These are phyloP conservation scores for Leucosporidium creatinivorum DNA, from an alignment of 768 basidiomycete species.

Conservation along the genomic window DNA sequence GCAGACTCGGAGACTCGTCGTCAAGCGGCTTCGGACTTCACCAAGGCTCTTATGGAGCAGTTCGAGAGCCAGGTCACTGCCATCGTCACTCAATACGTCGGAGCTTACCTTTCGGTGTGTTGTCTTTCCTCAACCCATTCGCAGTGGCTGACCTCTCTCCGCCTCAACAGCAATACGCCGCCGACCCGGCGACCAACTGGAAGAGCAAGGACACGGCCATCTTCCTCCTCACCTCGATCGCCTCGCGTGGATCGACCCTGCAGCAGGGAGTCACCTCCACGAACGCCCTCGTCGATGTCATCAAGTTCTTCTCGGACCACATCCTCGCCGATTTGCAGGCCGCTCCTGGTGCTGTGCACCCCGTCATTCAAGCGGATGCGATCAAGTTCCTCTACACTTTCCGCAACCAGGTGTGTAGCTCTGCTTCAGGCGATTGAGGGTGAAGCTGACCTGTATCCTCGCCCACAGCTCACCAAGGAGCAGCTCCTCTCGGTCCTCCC, in stretches of 20 bases:
- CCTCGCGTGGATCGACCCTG: conserved; percentile 75
- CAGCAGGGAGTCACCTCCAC: conserved; percentile 90
- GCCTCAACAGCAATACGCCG: conserved; percentile 40
- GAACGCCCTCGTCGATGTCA: conserved; percentile 83
- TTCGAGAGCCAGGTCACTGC: conserved; percentile 79
- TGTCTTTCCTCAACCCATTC: background rate
- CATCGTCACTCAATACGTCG: conserved; percentile 79
- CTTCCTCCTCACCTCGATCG: conserved; percentile 86
- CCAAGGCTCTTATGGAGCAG: conserved; percentile 74
- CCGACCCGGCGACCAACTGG: conserved; percentile 59
- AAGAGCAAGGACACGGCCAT: conserved; percentile 89
- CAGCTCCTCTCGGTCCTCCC: conserved; percentile 89
- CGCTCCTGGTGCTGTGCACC: conserved; percentile 55
- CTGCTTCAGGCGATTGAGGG: background rate
- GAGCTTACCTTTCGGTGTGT: conserved; percentile 53
- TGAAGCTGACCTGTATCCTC: background rate
- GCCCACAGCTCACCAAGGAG: conserved; percentile 70
- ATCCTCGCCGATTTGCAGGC: conserved; percentile 81
- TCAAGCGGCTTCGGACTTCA: conserved; percentile 91
- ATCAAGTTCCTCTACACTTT: conserved; percentile 92
- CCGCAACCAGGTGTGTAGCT: conserved; percentile 72
- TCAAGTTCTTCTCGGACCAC: conserved; percentile 89
- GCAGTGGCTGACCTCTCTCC: background rate
- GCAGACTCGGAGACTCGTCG: conserved; percentile 75
- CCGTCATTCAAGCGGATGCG: conserved; percentile 90